phyloP scores from a whole-genome alignment of 495 filamentous ascomycete species.

The Penicillium paradoxum region DNA sequence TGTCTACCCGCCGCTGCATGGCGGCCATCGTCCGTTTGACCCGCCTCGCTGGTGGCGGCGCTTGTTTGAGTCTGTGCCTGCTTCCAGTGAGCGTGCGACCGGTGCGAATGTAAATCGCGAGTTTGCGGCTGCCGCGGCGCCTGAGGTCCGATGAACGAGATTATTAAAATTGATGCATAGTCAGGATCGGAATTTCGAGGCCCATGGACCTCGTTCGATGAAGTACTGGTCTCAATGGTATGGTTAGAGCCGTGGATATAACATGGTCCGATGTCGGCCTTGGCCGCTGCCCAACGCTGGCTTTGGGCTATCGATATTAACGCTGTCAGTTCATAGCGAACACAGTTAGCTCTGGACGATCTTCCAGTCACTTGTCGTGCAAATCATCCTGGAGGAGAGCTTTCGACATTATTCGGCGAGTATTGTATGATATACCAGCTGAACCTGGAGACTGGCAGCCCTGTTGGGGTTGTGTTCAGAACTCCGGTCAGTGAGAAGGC shows the following conservation, averaged over 20 bases:
- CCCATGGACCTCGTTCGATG: background rate
- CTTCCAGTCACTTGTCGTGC: background rate
- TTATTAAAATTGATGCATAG: background rate
- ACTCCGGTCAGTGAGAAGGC: background rate
- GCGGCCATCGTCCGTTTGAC: constrained; percentile 80
- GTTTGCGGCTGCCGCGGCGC: constrained; percentile 37
- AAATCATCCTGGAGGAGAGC: background rate
- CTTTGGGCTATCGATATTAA: background rate
- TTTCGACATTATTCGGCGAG: background rate
- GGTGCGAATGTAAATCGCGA: constrained; percentile 33
- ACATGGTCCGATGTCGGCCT: background rate
- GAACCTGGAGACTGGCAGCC: background rate
- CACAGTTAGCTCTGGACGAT: background rate
- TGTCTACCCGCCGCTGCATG: constrained; percentile 87
- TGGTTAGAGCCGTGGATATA: background rate
- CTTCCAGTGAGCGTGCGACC: constrained; percentile 19
- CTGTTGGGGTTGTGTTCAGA: background rate
- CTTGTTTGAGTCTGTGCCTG: constrained; percentile 59
- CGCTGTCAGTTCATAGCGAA: background rate
- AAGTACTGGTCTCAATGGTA: background rate
- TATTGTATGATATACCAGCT: background rate
- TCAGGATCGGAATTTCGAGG: background rate
- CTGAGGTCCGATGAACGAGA: constrained; percentile 33
- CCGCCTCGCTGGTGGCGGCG: constrained; percentile 89
- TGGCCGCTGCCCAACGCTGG: background rate